Evolutionary conservation across 768 basidiomycete species (phyloP).

Genomic region (Naganishia onofrii): DNA sequence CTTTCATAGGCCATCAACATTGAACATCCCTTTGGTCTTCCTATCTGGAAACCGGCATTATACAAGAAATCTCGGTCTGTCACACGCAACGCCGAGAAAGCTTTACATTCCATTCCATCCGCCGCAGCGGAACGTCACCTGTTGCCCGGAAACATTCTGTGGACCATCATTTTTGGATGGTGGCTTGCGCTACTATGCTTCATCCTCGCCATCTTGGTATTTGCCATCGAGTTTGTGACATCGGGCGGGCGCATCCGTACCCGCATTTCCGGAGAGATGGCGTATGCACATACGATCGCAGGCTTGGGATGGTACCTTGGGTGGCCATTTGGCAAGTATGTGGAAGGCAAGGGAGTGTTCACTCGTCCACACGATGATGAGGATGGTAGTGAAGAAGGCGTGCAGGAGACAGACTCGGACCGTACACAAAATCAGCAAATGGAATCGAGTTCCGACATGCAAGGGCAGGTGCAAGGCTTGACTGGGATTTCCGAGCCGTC

Average conservation of each 20-base stretch:
- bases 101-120: slow-evolving; percentile 85
- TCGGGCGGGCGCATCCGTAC: slow-evolving; percentile 63
- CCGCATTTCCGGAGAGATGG: slow-evolving; percentile 44
- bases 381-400: slow-evolving; percentile 42
- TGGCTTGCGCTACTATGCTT: slow-evolving; percentile 79
- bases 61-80: slow-evolving; percentile 98
- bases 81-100: slow-evolving; percentile 91
- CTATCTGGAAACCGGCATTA: slow-evolving; percentile 98
- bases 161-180: slow-evolving; percentile 87
- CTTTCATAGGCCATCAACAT: slow-evolving; percentile 71
- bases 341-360: slow-evolving; percentile 65
- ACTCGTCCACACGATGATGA: slow-evolving; percentile 50
- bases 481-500: not conserved
- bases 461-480: slow-evolving; percentile 32
- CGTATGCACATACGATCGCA: slow-evolving; percentile 79
- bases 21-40: slow-evolving; percentile 96
- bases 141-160: slow-evolving; percentile 88
- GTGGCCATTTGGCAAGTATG: slow-evolving; percentile 99
- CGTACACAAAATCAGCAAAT: not conserved
- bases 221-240: slow-evolving; percentile 60
- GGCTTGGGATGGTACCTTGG: slow-evolving; percentile 94
- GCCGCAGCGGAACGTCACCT: slow-evolving; percentile 90
- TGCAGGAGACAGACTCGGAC: slow-evolving; percentile 39
- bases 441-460: not conserved
- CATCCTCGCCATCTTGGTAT: slow-evolving; percentile 65